These are phyloP conservation scores for Suillus clintonianus DNA, from an alignment of 768 basidiomycete genomes.

Conservation along the genomic window DNA sequence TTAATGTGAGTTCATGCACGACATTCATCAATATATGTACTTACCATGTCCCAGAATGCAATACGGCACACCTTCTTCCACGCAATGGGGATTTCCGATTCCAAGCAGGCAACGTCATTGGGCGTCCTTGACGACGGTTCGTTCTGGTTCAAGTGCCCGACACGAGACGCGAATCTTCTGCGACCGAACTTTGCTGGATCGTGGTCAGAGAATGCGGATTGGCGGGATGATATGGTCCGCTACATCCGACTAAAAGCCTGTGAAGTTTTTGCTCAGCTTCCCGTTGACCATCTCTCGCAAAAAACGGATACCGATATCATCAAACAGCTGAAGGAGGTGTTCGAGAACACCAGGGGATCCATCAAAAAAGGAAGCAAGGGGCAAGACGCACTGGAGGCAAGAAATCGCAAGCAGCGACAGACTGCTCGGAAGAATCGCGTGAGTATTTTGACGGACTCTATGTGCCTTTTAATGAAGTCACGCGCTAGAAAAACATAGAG, in stretches of 20 bases:
- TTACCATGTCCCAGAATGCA: background rate
- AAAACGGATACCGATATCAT: no score
- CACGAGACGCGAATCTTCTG: no score
- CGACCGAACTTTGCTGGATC: no score
- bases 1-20: no score
- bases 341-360: no score
- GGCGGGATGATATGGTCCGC: no score
- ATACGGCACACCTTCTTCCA: background rate
- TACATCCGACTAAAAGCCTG: no score
- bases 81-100: background rate
- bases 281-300: no score
- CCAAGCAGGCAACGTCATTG: background rate
- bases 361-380: no score
- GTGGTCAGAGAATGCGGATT: no score
- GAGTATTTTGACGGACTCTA: background rate
- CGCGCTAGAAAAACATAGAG: background rate
- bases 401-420: background rate
- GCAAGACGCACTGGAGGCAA: background rate
- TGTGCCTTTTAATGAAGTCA: background rate
- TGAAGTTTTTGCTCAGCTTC: no score
- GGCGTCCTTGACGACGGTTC: background rate
- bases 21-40: background rate
- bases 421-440: background rate
- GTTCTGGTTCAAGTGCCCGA: background rate
- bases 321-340: no score